Base-by-base conservation (phyloP, 345 rosid genomes). In the Lepidium sativum region DNA sequence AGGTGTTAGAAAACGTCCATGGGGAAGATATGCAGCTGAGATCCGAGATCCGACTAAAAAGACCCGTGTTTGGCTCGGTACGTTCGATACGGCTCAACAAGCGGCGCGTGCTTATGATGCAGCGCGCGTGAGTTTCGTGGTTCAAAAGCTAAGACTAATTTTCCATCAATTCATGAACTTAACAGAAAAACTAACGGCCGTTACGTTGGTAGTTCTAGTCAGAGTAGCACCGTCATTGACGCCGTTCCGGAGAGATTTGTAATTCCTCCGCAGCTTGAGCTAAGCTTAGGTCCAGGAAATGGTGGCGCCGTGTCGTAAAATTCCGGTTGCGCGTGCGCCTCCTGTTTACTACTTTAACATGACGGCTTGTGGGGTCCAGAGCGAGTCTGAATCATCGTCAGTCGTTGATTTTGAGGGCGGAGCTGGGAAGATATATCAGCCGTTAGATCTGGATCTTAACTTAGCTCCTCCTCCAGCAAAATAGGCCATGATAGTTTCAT, bases 21-120 rank as follows among this genome's bases (percentile, higher is more conserved):
- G 98, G 96, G 95, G 98, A 11, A 81, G 91, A 3, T 92, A 82
- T 67, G 95, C 98, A 0, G 95, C 98, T 8, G 98, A 92, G 91
- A 92, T 92, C 73, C 85, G 98, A 6, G 95, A 92, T 74, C 96
- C 96, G 0, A 82, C 77, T 4, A 92, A 81, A 76, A 92, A 84
- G 63, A 78, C 87, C n/a, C 83, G 98, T 1, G 95, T 86, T 55
- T 92, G 98, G 98, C 95, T 92, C 23, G 96, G 98, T 5, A 88
- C 98, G 15, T 92, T 83, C n/a, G 92, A 86, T 52, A 88, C 98
- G 0, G 90, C 98, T 0, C 87, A 82, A 45, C 87, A 91, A 23
- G 98, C 98, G 2, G 96, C 96, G 75, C 88, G 88, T 65, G 98
- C 98, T 1, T 91, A 91, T 63, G 96, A 88, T 35, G 25, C 77